phyloP scores from a whole-genome alignment of 257 asterid species.

The Misopates orontium region DNA sequence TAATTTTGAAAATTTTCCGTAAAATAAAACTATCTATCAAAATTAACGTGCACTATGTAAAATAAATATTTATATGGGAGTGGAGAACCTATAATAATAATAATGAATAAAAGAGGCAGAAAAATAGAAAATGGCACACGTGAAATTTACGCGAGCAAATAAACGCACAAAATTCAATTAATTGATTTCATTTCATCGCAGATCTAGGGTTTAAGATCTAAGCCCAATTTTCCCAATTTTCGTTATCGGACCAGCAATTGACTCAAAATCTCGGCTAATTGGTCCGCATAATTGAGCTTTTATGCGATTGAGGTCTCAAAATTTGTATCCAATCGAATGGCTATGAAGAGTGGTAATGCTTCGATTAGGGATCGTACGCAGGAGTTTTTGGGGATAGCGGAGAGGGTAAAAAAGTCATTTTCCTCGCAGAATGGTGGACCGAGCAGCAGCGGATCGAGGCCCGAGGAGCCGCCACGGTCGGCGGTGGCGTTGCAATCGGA shows the following conservation, averaged over 20 bases:
- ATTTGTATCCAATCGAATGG: constrained; percentile 41
- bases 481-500: constrained; percentile 82
- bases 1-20: too few species aligned
- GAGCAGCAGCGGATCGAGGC: constrained; percentile 57
- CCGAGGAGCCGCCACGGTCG: constrained; percentile 54
- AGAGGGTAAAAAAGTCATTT: constrained; percentile 55
- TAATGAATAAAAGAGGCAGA: too few species aligned
- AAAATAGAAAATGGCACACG: neutral
- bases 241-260: constrained; percentile 19
- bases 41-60: too few species aligned
- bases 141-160: neutral
- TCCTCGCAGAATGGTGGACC: constrained; percentile 68
- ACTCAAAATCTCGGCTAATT: neutral
- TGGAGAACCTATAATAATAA: too few species aligned
- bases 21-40: too few species aligned
- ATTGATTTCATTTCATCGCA: constrained; percentile 19
- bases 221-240: constrained; percentile 1
- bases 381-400: constrained; percentile 72
- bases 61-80: too few species aligned
- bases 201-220: constrained; percentile 48
- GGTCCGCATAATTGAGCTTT: neutral
- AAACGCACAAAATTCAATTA: neutral
- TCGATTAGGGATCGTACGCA: constrained; percentile 90
- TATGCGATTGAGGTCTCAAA: constrained; percentile 26
- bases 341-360: constrained; percentile 56